Evolutionary conservation across 2,329 filamentous ascomycete species (phyloP).

Genomic region (Neonectria faginata): DNA sequence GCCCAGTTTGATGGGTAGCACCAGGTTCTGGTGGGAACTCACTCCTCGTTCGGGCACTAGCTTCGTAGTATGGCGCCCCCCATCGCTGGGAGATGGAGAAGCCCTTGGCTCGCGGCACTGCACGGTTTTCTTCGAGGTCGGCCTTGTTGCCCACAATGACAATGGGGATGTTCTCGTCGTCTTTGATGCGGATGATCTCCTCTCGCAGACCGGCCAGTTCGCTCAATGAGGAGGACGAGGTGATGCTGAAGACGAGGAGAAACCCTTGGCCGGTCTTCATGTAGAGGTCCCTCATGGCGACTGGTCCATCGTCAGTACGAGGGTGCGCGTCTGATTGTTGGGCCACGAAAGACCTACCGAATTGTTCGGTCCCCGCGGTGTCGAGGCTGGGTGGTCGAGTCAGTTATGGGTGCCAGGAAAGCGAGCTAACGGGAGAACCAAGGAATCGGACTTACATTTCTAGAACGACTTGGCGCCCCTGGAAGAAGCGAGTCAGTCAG

Average conservation of each 20-base stretch:
- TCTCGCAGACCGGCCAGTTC: conserved; percentile 86
- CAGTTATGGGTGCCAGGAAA: conserved; percentile 30
- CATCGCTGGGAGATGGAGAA: conserved; percentile 89
- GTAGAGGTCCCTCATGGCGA: conserved; percentile 82
- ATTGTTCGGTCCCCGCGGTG: conserved; percentile 92
- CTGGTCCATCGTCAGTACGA: conserved; percentile 51
- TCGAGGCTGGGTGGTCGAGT: conserved; percentile 71
- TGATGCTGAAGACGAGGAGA: conserved; percentile 91
- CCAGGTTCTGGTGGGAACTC: conserved; percentile 44
- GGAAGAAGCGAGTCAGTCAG: conserved; percentile 48
- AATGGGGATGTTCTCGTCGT: conserved; percentile 85
- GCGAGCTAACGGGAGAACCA: conserved; percentile 33
- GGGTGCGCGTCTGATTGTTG: conserved; percentile 28
- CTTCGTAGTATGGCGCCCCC: conserved; percentile 92
- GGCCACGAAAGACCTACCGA: conserved; percentile 70
- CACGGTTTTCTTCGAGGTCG: conserved; percentile 87
- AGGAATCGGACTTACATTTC: conserved; percentile 75
- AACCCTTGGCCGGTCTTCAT: conserved; percentile 96
- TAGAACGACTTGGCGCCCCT: conserved; percentile 89
- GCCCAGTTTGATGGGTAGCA: conserved; percentile 3
- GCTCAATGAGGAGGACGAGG: conserved; percentile 82
- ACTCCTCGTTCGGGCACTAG: conserved; percentile 82
- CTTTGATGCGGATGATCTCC: conserved; percentile 91
- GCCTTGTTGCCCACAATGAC: conserved; percentile 95
- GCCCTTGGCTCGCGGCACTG: conserved; percentile 80